Evolutionary conservation across 164 flowering plant genomes (phyloP), one percentile per base, ranked within the genome.

Genomic region (Saururus chinensis): DNA sequence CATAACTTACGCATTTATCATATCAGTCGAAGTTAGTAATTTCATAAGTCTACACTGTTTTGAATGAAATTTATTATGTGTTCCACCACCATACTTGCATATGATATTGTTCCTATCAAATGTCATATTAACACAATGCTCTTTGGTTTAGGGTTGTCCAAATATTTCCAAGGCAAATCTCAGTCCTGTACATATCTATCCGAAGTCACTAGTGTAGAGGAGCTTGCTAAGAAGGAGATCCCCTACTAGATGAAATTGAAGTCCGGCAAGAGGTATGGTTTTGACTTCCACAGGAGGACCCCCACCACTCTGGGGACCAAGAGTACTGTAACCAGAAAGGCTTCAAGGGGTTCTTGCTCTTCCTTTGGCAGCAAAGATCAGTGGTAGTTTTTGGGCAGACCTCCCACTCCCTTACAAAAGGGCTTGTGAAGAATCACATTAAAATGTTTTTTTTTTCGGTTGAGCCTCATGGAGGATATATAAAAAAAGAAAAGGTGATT

Each of bases 141-240:
- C n/a, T n/a, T n/a, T n/a, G n/a, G n/a, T n/a, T n/a, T n/a, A 76
- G 97, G 97, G 52, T 73, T 90, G 30, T 90, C 97, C 9, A 79
- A 77, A 66, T 82, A 66, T 70, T 90, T 68, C 40, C 67, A 85
- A 62, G 97, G 97, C 22, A 85, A 90, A 63, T 85, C 90, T 0
- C 86, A 86, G 64, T 87, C 92, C 0, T 90, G 83, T 64, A 81
- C 88, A 61, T 82, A 80, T 68, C 69, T 90, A 22, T 74, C 87
- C 66, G 80, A 70, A 56, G 95, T 80, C 69, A 71, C 48, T 51
- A 66, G 87, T 70, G 30, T 82, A 19, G 84, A 85, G 68, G 92
- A 90, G 64, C 79, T 90, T 57, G 81, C 76, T 23, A 90, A 90
- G 74, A 85, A 71, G 67, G 81, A 72, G 63, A 74, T n/a, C 35